Evolutionary conservation across 2,329 filamentous ascomycete genomes (phyloP), one percentile per base, ranked within the genome.

Genomic region (Colletotrichum tanaceti): DNA sequence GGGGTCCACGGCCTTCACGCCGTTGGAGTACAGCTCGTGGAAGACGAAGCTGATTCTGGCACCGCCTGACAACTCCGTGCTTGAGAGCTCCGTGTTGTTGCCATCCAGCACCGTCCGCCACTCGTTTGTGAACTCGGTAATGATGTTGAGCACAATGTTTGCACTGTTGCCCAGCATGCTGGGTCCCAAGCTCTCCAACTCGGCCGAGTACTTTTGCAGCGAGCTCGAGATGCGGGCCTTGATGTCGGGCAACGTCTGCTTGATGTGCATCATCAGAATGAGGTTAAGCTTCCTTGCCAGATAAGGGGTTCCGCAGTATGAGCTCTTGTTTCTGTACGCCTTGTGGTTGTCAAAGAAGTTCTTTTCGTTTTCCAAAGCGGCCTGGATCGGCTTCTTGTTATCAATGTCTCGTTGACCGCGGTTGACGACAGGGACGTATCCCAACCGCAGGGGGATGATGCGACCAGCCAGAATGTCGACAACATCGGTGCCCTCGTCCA

Each of bases 181-280:
- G 72, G 97, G 95, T 24, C 97, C 96, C 14, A 99, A 86, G 71
- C 90, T 89, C 65, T 89, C 84, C 24, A 99, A 87, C 80, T 99
- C 96, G 49, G 89, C 82, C 4, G 88, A 85, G 81, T 99, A 99
- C 79, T 99, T 99, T 78, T 94, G 91, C 69, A 99, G 85, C 16
- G 95, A 98, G 73, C 93, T 92, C n/a, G 92, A 89, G 74, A 99
- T 99, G 72, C 97, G 92, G 16, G 93, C 93, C 84, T 99, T 99
- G 85, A 99, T 99, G 78, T 99, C 96, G 47, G 96, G 96, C 16
- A 99, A 88, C 1, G 96, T 99, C 84, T 99, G 95, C 83, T 99
- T 99, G 85, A 99, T 99, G 85, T 99, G 96, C 96, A 99, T 99
- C 95, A 99, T 98, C 74, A 99, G 87, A 77, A 99, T 98, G 76